Conservation (phyloP, 768 basidiomycete genomes). For the Termitomyces sp. region DNA sequence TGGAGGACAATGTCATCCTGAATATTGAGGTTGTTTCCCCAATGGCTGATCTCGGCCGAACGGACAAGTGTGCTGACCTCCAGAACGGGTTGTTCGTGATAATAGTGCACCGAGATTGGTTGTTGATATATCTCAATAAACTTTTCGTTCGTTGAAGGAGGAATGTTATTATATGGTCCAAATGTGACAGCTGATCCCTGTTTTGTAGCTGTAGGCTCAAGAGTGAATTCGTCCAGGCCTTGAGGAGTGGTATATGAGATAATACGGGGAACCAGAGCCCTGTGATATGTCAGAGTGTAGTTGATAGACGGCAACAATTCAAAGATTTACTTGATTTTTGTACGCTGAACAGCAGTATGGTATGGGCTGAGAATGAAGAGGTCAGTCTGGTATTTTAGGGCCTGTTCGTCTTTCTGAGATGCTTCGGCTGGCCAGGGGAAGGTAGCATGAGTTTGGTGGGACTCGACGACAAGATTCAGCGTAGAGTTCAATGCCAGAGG, state of each 20-base stretch:
- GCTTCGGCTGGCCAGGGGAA: constrained; percentile 73
- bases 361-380: constrained; percentile 87
- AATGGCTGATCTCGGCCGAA: constrained; percentile 89
- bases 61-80: constrained; percentile 73
- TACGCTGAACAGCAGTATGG: constrained; percentile 73
- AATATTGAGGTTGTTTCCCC: constrained; percentile 93
- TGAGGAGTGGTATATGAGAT: constrained; percentile 71
- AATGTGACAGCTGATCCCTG: constrained; percentile 82
- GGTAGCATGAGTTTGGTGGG: constrained; percentile 75
- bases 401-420: constrained; percentile 73
- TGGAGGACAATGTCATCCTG: constrained; percentile 83
- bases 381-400: constrained; percentile 72
- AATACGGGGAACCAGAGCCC: constrained; percentile 69
- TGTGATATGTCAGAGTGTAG: constrained; percentile 25
- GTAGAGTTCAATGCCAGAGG: constrained; percentile 57
- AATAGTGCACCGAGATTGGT: constrained; percentile 72
- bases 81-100: constrained; percentile 77
- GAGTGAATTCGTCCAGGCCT: constrained; percentile 53
- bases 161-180: constrained; percentile 81
- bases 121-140: constrained; percentile 66
- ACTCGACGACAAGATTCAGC: constrained; percentile 74
- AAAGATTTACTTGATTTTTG: constrained; percentile 74
- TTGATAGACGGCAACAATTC: neutral
- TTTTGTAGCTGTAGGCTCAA: constrained; percentile 62
- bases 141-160: constrained; percentile 50